Evolutionary conservation across 306 rosid species (phyloP), one percentile per base, ranked within the genome.

Genomic region (Mucuna pruriens): DNA sequence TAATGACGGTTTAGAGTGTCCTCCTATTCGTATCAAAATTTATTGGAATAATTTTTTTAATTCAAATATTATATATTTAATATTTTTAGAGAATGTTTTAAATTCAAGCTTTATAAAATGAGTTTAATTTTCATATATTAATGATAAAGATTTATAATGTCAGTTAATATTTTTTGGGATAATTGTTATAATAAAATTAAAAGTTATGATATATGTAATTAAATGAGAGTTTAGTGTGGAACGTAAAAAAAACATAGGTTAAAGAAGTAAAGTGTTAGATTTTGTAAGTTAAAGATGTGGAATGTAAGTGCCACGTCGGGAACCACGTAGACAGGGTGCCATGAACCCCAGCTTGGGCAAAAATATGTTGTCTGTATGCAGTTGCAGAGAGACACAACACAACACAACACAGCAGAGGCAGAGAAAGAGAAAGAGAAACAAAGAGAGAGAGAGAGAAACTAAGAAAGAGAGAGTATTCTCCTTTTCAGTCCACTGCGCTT

Each of bases 401-500:
- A 51, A 19, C 26, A 52, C 12, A 51, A 51, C 58, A 52, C 15
- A n/a, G 42, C 26, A 25, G 16, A 71, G 68, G 39, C n/a, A 39
- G 0, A 42, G 52, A 42, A 16, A n/a, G 45, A 71, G n/a, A 71
- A 45, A 54, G 71, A 79, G 74, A 80, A 40, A 62, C 44, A 64
- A 2, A 55, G 79, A 74, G 36, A 73, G 3, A 51, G 66, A 74
- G 31, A 77, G 33, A 74, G 79, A 67, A 65, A 84, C 68, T 25
- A 23, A 23, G 15, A n/a, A n/a, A n/a, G n/a, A n/a, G n/a, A n/a
- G 31, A 74, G 77, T 82, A 26, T 63, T 84, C 87, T 78, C 80
- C 74, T 83, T 91, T 74, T 79, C 83, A 88, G 88, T 90, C 86
- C 91, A 87, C 90, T 85, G 29, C 87, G 76, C 87, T 75, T 89